Evolutionary conservation across 805 yeast species (phyloP), one percentile per base, ranked within the genome.

Genomic region (Myxozyma melibiosi): DNA sequence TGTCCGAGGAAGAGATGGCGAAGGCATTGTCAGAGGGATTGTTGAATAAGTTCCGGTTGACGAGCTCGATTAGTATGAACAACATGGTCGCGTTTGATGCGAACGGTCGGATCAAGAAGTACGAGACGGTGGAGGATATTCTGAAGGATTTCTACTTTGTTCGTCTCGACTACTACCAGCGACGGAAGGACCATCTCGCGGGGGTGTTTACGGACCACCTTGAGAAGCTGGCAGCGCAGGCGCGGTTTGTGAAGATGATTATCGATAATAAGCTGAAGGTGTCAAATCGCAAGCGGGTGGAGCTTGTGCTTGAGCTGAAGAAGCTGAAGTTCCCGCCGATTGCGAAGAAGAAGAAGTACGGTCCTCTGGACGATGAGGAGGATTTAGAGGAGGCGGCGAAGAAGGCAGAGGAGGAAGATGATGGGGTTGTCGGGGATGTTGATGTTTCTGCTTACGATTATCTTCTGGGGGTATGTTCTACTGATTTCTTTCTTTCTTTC

Each of bases 41-140:
- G 53, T 80, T 88, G 66, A 96, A 90, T 68, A 79, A 90, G 69
- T 94, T 94, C 75, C 90, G 88, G 68, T 78, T 94, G 52, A 75
- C 83, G 5, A 77, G 90, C 0, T 75, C 86, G 5, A 75, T 94
- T 39, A 84, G 80, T 70, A 76, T 89, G 61, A 80, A 85, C 44
- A 94, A 94, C 70, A 91, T 94, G 96, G 97, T 94, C 54, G 95
- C 97, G 0, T 94, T 94, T 74, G 97, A 94, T 74, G 82, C 96
- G 2, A 80, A 80, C 46, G 96, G 97, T 37, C 82, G 91, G 64
- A 88, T 94, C 66, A 87, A 86, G 69, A 89, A 83, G 70, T 94
- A 90, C 71, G 86, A 84, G 11, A 76, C 77, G 48, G 86, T 86
- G 1, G 81, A 82, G 62, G 92, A 90, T 44, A 92, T 94, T 49